Conservation (phyloP, 106 monocot species). For the Dioscorea alata region DNA sequence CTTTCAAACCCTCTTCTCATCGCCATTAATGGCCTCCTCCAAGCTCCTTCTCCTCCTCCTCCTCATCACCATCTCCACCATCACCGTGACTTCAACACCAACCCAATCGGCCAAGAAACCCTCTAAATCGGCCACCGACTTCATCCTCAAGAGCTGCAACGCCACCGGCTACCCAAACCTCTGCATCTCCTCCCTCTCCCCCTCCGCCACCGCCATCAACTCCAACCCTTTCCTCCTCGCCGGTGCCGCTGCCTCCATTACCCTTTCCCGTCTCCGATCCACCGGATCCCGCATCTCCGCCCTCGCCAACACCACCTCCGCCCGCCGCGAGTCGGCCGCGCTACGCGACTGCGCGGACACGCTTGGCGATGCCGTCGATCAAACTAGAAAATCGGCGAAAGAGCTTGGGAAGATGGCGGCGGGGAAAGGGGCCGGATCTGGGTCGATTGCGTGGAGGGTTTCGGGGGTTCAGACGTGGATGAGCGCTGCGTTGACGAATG, state of each 20-base stretch:
- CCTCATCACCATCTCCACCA: too few relatives aligned
- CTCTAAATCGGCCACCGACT: not conserved
- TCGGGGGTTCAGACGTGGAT: slow-evolving; percentile 26
- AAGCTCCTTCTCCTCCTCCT: too few relatives aligned
- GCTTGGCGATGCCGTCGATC: slow-evolving; percentile 16
- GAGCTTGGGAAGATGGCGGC: slow-evolving; percentile 3
- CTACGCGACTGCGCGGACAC: slow-evolving; percentile 15
- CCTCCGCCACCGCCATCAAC: slow-evolving; percentile 7
- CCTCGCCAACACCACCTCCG: not conserved
- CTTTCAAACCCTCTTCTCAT: too few relatives aligned
- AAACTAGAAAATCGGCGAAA: not conserved
- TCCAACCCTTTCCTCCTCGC: slow-evolving; percentile 7
- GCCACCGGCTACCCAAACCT: slow-evolving; percentile 18
- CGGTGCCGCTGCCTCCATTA: slow-evolving; percentile 13
- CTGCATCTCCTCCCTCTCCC: slow-evolving; percentile 17
- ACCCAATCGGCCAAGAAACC: not conserved
- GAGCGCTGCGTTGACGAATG: slow-evolving; percentile 29
- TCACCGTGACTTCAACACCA: too few relatives aligned
- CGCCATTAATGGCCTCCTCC: too few relatives aligned
- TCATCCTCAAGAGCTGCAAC: slow-evolving; percentile 11
- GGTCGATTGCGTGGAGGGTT: not conserved
- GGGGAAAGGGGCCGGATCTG: not conserved
- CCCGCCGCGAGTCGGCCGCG: not conserved
- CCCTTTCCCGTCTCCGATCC: slow-evolving; percentile 5
- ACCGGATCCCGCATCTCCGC: not conserved